Evolutionary conservation across 768 basidiomycete species (phyloP), one percentile per base, ranked within the genome.

Genomic region (Hericium erinaceus): DNA sequence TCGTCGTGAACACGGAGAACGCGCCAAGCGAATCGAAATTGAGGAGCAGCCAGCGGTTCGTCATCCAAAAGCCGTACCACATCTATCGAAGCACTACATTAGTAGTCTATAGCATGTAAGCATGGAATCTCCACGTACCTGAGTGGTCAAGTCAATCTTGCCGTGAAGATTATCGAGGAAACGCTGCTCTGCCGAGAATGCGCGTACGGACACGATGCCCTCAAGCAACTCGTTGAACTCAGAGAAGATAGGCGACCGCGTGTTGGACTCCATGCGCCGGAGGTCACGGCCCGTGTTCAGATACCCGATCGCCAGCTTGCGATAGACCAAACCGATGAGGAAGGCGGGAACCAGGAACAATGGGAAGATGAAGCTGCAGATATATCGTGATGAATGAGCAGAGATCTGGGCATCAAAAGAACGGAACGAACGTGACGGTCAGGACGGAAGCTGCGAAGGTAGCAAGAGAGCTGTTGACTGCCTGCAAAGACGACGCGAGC

Each of bases 11-110:
- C 8, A 93, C 86, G 1, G 85, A 81, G 18, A 85, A 57, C 28
- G 81, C 87, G 28, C 91, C 90, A 10, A 95, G 78, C 1, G 75
- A 62, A 68, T 97, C 93, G 66, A 92, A 95, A 60, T 89, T 84
- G 57, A 95, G 70, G 39, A 94, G 72, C 2, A 95, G 76, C 90
- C 88, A 92, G 52, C 92, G 75, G 63, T 90, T 92, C 9, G 83
- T 85, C 90, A 93, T 92, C 92, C 92, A 92, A 70, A 88, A 88
- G 13, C 74, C 79, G 66, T 91, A 89, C 86, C 85, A 89, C 87
- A 89, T 87, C 84, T 84, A 58, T 18, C 16, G 8, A 15, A 0
- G n/a, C n/a, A n/a, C n/a, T n/a, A 56, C 26, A 10, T 22, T 9
- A 39, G 54, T 54, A 5, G 20, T 11, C 4, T 33, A 1, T 16